phyloP scores from a whole-genome alignment of 78 protist genomes.

The Guillardia theta region DNA sequence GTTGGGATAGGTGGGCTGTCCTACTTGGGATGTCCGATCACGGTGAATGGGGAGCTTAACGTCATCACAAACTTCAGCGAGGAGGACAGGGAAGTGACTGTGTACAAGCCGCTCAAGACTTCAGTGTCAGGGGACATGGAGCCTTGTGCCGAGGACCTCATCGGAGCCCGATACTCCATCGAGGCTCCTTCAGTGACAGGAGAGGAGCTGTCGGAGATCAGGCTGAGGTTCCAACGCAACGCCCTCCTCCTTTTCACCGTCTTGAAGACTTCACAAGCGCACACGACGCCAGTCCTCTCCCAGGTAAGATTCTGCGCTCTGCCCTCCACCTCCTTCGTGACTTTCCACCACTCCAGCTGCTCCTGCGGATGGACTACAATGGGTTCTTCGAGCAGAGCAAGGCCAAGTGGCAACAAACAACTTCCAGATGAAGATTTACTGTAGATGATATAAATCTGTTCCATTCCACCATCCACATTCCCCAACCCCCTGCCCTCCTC shows the following conservation, averaged over 20 bases:
- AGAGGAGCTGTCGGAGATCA: not conserved
- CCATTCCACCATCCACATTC: too few relatives aligned
- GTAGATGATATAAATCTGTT: too few relatives aligned
- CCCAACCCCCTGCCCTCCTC: too few relatives aligned
- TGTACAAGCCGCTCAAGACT: not conserved
- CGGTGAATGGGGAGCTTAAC: not conserved
- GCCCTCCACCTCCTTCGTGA: not conserved
- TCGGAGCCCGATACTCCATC: not conserved
- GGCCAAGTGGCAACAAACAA: too few relatives aligned
- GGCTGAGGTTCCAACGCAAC: not conserved
- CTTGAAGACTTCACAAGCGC: not conserved
- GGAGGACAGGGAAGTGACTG: not conserved
- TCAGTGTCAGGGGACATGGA: not conserved
- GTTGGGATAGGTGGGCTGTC: not conserved
- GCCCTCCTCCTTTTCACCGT: not conserved
- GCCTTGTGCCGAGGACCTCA: not conserved
- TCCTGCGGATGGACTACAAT: constrained; percentile 19
- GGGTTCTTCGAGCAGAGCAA: not conserved
- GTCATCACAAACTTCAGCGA: not conserved
- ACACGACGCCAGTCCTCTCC: constrained; percentile 6
- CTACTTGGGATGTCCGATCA: not conserved
- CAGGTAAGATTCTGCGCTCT: not conserved
- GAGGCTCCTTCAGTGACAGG: not conserved
- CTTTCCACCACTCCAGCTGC: not conserved
- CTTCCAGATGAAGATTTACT: too few relatives aligned